phyloP scores from a whole-genome alignment of 768 basidiomycete species.

The Xerocomellus chrysenteron region DNA sequence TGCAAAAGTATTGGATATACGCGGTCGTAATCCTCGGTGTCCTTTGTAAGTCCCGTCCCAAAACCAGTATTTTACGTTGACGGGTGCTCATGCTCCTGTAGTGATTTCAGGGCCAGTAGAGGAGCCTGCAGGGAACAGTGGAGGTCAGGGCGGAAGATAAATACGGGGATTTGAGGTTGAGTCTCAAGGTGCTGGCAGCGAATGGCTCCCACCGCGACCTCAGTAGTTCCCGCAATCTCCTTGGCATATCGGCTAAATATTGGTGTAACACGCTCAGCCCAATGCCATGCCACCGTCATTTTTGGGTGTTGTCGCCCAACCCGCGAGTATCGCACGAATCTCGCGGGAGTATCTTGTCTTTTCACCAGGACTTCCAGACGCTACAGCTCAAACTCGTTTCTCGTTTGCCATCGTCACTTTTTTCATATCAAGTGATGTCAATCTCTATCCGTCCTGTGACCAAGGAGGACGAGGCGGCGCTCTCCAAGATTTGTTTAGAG shows the following conservation, averaged over 20 bases:
- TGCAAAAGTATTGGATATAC: constrained; percentile 93
- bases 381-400: neutral
- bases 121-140: constrained; percentile 22
- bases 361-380: neutral
- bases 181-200: neutral
- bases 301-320: neutral
- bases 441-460: constrained; percentile 56
- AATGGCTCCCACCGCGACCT: neutral
- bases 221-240: constrained; percentile 1
- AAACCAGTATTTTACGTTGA: neutral
- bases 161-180: neutral
- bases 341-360: neutral
- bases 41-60: constrained; percentile 45
- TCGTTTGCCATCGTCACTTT: neutral
- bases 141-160: constrained; percentile 28
- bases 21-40: constrained; percentile 58
- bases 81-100: constrained; percentile 1
- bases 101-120: constrained; percentile 32
- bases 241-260: constrained; percentile 19
- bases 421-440: constrained; percentile 27
- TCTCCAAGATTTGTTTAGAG: constrained; percentile 72
- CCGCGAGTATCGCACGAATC: neutral
- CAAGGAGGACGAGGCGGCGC: constrained; percentile 49
- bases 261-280: constrained; percentile 11
- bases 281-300: neutral